Percentiles rank a stretch among this genome's conserved stretches.
Evolutionary conservation across 1,139 yeast species (phyloP).

Genomic region (Hansenula anomala): DNA sequence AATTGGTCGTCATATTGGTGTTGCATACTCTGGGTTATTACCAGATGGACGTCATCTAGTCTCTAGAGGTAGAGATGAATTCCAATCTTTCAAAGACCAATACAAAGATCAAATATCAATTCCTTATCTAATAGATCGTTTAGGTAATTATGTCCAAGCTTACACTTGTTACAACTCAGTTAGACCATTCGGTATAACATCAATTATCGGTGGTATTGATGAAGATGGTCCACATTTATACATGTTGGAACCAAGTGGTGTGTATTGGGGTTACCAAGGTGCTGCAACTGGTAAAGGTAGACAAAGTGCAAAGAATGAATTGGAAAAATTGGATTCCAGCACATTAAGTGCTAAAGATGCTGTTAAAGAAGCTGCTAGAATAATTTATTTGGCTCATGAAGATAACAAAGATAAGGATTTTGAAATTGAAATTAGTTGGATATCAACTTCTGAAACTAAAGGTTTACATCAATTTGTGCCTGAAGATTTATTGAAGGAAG

Average conservation of each 20-base stretch:
- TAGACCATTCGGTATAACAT: conserved; percentile 92
- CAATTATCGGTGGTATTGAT: conserved; percentile 92
- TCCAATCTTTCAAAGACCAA: conserved; percentile 68
- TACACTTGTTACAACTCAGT: conserved; percentile 95
- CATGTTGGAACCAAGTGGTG: conserved; percentile 97
- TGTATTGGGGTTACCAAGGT: conserved; percentile 95
- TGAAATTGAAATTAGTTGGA: conserved; percentile 93
- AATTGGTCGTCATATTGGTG: conserved; percentile 90
- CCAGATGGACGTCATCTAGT: conserved; percentile 98
- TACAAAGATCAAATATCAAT: conserved; percentile 77
- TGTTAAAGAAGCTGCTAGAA: conserved; percentile 88
- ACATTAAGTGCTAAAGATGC: conserved; percentile 74
- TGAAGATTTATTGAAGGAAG: conserved; percentile 71
- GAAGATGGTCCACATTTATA: conserved; percentile 84
- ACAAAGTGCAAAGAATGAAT: conserved; percentile 92
- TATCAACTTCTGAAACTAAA: conserved; percentile 64
- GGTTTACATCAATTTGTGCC: conserved; percentile 84
- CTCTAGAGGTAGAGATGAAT: conserved; percentile 89
- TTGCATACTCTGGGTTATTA: conserved; percentile 87
- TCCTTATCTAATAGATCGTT: conserved; percentile 78
- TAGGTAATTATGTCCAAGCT: conserved; percentile 92
- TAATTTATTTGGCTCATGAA: conserved; percentile 91
- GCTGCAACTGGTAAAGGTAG: conserved; percentile 99
- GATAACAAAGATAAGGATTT: conserved; percentile 97
- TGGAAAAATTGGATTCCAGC: conserved; percentile 81